A percentile compares a stretch with the other conserved stretches of the same genome.
Evolutionary conservation across 495 filamentous ascomycete genomes (phyloP).

Genomic region (Halenospora varia): DNA sequence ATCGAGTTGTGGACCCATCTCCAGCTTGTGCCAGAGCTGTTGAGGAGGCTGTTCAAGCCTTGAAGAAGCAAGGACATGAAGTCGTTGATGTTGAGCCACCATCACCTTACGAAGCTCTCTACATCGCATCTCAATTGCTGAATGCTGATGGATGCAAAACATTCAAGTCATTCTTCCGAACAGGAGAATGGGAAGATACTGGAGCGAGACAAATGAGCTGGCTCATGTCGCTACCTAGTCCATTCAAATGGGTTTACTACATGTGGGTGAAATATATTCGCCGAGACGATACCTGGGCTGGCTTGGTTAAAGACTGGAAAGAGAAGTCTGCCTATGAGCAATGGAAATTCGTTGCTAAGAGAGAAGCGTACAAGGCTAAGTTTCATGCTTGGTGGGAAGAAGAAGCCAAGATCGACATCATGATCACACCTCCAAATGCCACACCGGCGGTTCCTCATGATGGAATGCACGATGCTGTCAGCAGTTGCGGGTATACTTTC

Average conservation of each 20-base stretch:
- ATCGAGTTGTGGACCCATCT: constrained; percentile 83
- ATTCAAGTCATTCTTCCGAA: constrained; percentile 69
- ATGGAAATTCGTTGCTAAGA: constrained; percentile 72
- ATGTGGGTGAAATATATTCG: constrained; percentile 81
- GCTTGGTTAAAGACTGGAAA: constrained; percentile 66
- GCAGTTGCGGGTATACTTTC: constrained; percentile 92
- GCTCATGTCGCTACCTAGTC: constrained; percentile 69
- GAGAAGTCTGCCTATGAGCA: constrained; percentile 68
- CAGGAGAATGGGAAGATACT: constrained; percentile 75
- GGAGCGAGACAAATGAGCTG: constrained; percentile 71
- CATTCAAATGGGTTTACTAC: constrained; percentile 82
- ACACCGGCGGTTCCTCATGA: constrained; percentile 86
- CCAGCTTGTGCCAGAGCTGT: constrained; percentile 82
- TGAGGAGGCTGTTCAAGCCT: constrained; percentile 60
- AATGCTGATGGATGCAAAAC: constrained; percentile 84
- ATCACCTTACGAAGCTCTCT: constrained; percentile 68
- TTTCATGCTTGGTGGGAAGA: constrained; percentile 85
- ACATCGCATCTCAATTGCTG: constrained; percentile 79
- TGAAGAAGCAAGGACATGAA: constrained; percentile 69
- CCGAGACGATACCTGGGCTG: constrained; percentile 73
- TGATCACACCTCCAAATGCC: constrained; percentile 83
- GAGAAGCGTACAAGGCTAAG: constrained; percentile 70
- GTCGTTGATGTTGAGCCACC: constrained; percentile 68
- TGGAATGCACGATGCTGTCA: constrained; percentile 82
- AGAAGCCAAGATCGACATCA: constrained; percentile 65